These are phyloP conservation scores for Globisporangium iwayamae DNA, from an alignment of 352 stramenopile genomes.

Conservation along the genomic window DNA sequence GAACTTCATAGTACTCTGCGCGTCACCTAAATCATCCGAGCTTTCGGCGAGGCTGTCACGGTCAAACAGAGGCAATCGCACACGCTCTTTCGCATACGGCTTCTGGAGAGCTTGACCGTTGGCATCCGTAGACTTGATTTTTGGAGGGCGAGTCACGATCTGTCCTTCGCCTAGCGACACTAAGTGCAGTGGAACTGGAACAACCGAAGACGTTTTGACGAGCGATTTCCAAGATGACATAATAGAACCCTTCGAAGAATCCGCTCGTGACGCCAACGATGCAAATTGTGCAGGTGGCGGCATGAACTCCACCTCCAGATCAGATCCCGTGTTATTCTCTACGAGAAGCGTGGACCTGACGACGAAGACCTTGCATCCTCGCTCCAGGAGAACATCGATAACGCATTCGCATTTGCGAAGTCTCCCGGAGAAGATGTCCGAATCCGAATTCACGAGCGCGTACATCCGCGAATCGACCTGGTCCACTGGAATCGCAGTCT, in stretches of 20 bases:
- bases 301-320: slow-evolving; percentile 85
- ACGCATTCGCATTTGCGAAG: slow-evolving; percentile 83
- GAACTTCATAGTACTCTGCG: slow-evolving; percentile 69
- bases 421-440: slow-evolving; percentile 32
- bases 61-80: slow-evolving; percentile 71
- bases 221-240: slow-evolving; percentile 68
- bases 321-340: slow-evolving; percentile 81
- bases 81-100: slow-evolving; percentile 71
- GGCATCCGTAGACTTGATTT: slow-evolving; percentile 37
- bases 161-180: slow-evolving; percentile 69
- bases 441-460: slow-evolving; percentile 63
- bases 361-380: slow-evolving; percentile 86
- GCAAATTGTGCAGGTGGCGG: slow-evolving; percentile 40
- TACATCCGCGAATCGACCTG: slow-evolving; percentile 85
- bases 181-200: slow-evolving; percentile 72
- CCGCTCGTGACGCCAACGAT: slow-evolving; percentile 31
- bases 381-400: slow-evolving; percentile 82
- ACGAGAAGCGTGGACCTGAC: slow-evolving; percentile 76
- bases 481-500: slow-evolving; percentile 75
- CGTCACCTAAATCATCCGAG: slow-evolving; percentile 28
- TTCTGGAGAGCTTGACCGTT: slow-evolving; percentile 34
- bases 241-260: slow-evolving; percentile 30
- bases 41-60: slow-evolving; percentile 17
- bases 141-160: slow-evolving; percentile 65
- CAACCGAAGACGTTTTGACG: slow-evolving; percentile 51